phyloP scores from a whole-genome alignment of 805 yeast genomes.

The Candida patagonica region DNA sequence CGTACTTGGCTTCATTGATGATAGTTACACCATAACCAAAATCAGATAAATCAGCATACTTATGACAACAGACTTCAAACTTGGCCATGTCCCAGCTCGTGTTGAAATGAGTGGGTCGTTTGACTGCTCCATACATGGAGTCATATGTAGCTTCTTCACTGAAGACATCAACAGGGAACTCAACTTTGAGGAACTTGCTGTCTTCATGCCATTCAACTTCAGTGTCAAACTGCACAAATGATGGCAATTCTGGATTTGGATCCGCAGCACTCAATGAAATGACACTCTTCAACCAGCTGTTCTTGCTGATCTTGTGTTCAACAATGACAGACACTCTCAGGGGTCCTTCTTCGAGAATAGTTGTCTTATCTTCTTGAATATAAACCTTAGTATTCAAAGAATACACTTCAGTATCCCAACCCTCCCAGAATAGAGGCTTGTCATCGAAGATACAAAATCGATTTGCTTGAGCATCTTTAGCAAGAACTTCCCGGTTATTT shows the following conservation, averaged over 20 bases:
- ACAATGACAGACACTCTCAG: conserved; percentile 55
- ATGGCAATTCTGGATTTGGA: background rate
- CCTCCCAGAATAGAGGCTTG: conserved; percentile 81
- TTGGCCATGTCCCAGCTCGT: conserved; percentile 82
- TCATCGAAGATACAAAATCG: conserved; percentile 78
- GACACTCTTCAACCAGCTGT: conserved; percentile 51
- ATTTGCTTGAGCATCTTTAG: conserved; percentile 43
- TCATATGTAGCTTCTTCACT: conserved; percentile 66
- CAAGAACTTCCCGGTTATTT: conserved; percentile 54
- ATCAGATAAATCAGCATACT: conserved; percentile 72
- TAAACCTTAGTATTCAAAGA: conserved; percentile 62
- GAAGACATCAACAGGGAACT: conserved; percentile 67
- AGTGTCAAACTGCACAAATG: conserved; percentile 34
- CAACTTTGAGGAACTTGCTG: conserved; percentile 65
- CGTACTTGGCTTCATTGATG: conserved; percentile 69
- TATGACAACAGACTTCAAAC: conserved; percentile 79
- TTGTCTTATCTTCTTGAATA: conserved; percentile 30
- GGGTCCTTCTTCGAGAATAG: conserved; percentile 40
- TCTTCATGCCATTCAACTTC: conserved; percentile 62
- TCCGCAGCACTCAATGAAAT: conserved; percentile 49
- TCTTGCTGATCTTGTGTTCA: conserved; percentile 46
- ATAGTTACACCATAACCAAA: conserved; percentile 66
- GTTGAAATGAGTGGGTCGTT: conserved; percentile 75
- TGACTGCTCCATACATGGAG: conserved; percentile 75
- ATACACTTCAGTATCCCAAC: conserved; percentile 94